Evolutionary conservation across 345 rosid species (phyloP), one percentile per base, ranked within the genome.

Genomic region (Salix viminalis): DNA sequence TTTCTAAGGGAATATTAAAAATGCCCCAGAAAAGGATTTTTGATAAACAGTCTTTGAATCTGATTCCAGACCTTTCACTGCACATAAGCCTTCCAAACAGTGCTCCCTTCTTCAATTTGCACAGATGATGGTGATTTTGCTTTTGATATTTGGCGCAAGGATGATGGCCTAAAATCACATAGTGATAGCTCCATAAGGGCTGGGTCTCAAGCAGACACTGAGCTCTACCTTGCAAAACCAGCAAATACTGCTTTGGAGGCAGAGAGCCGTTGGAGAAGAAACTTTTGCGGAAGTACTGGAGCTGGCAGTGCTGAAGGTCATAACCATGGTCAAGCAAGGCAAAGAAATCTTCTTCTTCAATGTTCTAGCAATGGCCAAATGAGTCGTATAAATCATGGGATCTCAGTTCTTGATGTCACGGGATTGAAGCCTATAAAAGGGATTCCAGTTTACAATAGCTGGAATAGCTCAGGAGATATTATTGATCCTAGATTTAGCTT

Each of bases 31-130:
- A 76, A 65, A 75, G 84, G 74, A 66, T 80, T 44, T 77, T 70
- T 14, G 23, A 65, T 32, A 46, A 72, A 24, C 81, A 77, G 15
- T 77, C 78, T 75, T 42, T 77, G 81, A 81, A 80, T 81, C 83
- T 46, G 77, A 76, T 81, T 79, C 91, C 90, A 23, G 90, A 89
- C 83, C 90, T 87, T 56, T 89, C 92, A 5, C 84, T 89, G 10
- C 92, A 86, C 72, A 89, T 89, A 67, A 84, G 90, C 81, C 90
- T 85, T 67, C 90, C 89, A 30, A 83, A 83, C 62, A 83, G 76
- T 24, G 74, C 82, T 52, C 75, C 75, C 86, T 24, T 68, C 85
- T 18, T 83, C 88, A 28, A 72, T 79, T 61, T 80, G 82, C 75
- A 41, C 52, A 36, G 71, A 74, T 4, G 80, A 69, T 52, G 78